Conservation (phyloP, 106 monocot genomes). For the Platanthera guangdongensis region DNA sequence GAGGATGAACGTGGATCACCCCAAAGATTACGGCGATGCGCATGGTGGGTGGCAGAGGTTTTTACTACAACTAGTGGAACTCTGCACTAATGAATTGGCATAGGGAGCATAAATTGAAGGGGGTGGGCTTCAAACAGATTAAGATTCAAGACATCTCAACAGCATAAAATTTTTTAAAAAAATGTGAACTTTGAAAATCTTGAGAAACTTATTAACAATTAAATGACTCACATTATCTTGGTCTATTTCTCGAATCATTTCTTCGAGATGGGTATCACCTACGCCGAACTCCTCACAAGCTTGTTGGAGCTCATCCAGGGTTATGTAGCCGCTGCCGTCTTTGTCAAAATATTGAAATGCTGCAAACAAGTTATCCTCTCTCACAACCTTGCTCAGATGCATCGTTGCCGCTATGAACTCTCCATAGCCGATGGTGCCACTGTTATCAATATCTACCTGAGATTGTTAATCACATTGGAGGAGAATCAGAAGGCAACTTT, state of each 20-base stretch:
- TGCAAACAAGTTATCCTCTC: conserved; percentile 61
- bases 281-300: conserved; percentile 70
- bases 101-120: too few relatives aligned
- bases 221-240: conserved; percentile 51
- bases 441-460: conserved; percentile 75
- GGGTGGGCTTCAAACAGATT: too few relatives aligned
- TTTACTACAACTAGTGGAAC: too few relatives aligned
- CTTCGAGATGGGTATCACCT: conserved; percentile 37
- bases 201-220: neutral
- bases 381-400: conserved; percentile 59
- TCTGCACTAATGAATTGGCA: too few relatives aligned
- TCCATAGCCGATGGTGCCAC: conserved; percentile 66
- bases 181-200: neutral
- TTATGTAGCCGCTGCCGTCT: conserved; percentile 79
- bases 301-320: conserved; percentile 68
- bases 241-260: conserved; percentile 59
- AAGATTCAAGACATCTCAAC: too few relatives aligned
- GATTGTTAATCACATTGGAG: neutral
- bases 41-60: too few relatives aligned
- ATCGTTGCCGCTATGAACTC: conserved; percentile 73
- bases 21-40: too few relatives aligned
- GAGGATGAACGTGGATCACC: too few relatives aligned
- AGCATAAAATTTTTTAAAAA: neutral
- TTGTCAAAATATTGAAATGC: conserved; percentile 80
- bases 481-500: neutral